phyloP scores from a whole-genome alignment of 805 yeast genomes.

The Candida krabiensis region DNA sequence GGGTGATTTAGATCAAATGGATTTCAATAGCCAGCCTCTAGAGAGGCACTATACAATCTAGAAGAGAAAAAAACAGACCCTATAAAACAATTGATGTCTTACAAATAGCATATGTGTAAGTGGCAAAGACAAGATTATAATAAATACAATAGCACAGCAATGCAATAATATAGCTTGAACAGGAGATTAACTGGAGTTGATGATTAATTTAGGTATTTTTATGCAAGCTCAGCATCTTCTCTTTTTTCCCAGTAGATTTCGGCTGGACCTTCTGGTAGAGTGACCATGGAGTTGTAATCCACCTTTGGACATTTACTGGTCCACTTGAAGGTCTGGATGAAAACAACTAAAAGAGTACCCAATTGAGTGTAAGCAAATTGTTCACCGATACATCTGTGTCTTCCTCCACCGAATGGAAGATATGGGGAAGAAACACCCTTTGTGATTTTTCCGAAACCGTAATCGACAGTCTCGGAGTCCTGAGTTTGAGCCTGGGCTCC shows the following conservation, averaged over 20 bases:
- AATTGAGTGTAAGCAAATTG: constrained; percentile 95
- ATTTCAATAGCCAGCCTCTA: too few relatives aligned
- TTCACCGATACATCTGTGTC: constrained; percentile 99
- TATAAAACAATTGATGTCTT: too few relatives aligned
- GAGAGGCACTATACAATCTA: too few relatives aligned
- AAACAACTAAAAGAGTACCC: constrained; percentile 77
- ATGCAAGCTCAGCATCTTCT: constrained; percentile 17
- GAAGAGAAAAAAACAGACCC: too few relatives aligned
- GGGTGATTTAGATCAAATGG: too few relatives aligned
- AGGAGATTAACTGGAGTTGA: too few relatives aligned
- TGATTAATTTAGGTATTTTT: too few relatives aligned
- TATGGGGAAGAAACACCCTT: constrained; percentile 96
- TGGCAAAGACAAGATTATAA: too few relatives aligned
- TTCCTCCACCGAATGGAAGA: constrained; percentile 98
- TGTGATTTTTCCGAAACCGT: constrained; percentile 95
- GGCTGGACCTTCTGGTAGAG: constrained; percentile 82
- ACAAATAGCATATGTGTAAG: too few relatives aligned
- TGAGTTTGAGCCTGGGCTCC: constrained; percentile 16
- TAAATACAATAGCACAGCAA: too few relatives aligned
- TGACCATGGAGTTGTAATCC: constrained; percentile 90
- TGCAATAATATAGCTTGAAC: too few relatives aligned
- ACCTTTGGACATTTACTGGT: constrained; percentile 62
- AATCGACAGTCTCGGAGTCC: constrained; percentile 63
- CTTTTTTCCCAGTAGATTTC: constrained; percentile 71
- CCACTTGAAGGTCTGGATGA: constrained; percentile 78